Evolutionary conservation across 169 alveolate genomes (phyloP).

Genomic region (Plasmodium cynomolgi): DNA sequence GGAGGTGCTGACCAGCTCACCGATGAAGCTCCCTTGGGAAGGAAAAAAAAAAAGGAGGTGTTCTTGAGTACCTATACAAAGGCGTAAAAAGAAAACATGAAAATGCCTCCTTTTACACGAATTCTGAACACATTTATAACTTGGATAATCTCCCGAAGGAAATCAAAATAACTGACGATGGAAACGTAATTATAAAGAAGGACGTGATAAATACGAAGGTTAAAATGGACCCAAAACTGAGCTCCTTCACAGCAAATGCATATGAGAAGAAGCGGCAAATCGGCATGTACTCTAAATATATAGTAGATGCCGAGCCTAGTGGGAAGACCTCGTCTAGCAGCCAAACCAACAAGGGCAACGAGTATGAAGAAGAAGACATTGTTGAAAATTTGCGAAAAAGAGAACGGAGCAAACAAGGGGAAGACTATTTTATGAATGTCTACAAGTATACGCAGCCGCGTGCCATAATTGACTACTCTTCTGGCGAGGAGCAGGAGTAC

Average conservation of each 20-base stretch:
- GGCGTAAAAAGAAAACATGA: constrained; percentile 18
- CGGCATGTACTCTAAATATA: constrained; percentile 19
- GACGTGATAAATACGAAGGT: background rate
- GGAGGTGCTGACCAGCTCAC: background rate
- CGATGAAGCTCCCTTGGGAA: background rate
- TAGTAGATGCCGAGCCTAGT: constrained; percentile 1
- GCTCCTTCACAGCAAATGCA: constrained; percentile 11
- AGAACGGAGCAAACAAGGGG: constrained; percentile 35
- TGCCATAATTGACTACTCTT: constrained; percentile 46
- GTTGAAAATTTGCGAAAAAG: constrained; percentile 26
- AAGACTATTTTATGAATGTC: constrained; percentile 45
- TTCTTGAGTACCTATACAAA: constrained; percentile 33
- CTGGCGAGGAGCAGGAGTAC: constrained; percentile 33
- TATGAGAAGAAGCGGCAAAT: constrained; percentile 43
- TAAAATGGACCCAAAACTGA: constrained; percentile 23
- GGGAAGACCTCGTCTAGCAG: background rate
- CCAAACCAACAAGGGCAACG: background rate
- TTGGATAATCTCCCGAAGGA: constrained; percentile 43
- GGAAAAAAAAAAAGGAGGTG: constrained; percentile 9
- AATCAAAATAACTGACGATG: constrained; percentile 38
- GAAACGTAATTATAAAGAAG: constrained; percentile 43
- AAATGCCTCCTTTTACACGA: constrained; percentile 23
- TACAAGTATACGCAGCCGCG: constrained; percentile 55
- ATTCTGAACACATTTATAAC: constrained; percentile 26
- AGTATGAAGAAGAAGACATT: constrained; percentile 27